A percentile compares a stretch with the other conserved stretches of the same genome.
These are phyloP conservation scores for Lactuca saligna DNA, from an alignment of 129 eudicot genomes.

Conservation along the genomic window DNA sequence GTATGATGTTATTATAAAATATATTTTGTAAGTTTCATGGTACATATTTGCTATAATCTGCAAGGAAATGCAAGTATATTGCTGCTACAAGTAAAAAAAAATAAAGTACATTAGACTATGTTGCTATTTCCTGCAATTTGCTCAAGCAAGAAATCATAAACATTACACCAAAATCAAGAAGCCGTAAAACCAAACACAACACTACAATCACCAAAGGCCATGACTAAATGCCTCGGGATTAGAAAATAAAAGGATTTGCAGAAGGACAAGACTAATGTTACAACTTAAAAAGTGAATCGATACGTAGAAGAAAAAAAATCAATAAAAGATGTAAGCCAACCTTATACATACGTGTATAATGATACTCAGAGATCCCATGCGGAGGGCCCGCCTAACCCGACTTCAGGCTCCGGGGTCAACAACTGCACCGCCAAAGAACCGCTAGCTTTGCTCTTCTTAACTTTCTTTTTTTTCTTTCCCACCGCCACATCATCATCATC, in stretches of 20 bases:
- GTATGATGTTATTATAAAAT: no score
- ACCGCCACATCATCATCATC: slow-evolving; percentile 4
- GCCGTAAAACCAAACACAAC: neutral
- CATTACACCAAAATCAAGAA: neutral
- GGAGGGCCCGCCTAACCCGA: slow-evolving; percentile 85
- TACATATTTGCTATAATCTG: no score
- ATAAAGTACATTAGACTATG: no score
- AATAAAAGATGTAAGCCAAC: neutral
- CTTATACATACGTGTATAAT: neutral
- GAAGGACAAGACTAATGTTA: slow-evolving; percentile 14
- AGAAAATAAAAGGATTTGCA: neutral
- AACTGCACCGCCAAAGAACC: slow-evolving; percentile 47
- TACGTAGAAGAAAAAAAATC: slow-evolving; percentile 7
- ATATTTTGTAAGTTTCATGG: no score
- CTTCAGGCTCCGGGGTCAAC: slow-evolving; percentile 44
- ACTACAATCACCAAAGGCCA: neutral
- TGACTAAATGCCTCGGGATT: neutral
- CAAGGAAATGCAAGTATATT: no score
- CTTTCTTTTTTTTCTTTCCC: slow-evolving; percentile 47
- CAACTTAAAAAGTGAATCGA: neutral
- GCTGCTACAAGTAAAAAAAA: no score
- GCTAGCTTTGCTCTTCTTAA: slow-evolving; percentile 32
- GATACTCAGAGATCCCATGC: slow-evolving; percentile 48
- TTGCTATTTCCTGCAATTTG: no score
- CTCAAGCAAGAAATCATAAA: neutral